These are phyloP conservation scores for Stephania japonica DNA, from an alignment of 164 flowering plant species.

Conservation along the genomic window DNA sequence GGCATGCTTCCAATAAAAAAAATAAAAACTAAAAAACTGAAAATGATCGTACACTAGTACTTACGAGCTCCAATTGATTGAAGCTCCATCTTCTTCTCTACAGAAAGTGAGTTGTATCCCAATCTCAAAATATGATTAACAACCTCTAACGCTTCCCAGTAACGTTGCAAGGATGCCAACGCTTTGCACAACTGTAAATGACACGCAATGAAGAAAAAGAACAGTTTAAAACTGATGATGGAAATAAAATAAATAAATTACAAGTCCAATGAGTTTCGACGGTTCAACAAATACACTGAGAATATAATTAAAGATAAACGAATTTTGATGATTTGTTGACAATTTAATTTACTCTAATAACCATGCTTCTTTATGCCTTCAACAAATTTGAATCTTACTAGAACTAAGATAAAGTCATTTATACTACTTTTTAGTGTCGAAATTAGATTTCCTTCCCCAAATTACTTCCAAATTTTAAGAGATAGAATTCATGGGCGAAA, in stretches of 20 bases:
- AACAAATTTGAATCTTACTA: neutral
- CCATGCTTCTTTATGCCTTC: neutral
- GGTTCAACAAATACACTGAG: neutral
- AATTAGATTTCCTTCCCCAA: too few species aligned
- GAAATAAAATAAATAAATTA: neutral
- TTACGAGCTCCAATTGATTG: conserved; percentile 77
- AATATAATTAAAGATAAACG: neutral
- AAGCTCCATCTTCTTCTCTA: conserved; percentile 64
- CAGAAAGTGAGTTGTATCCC: conserved; percentile 35
- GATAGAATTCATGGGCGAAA: too few species aligned
- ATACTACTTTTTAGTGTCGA: too few species aligned
- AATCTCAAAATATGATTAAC: conserved; percentile 47
- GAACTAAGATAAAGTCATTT: neutral
- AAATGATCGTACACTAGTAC: conserved; percentile 9
- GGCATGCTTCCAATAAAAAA: neutral
- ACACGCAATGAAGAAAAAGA: conserved; percentile 2
- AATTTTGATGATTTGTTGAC: neutral
- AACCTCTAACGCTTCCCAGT: conserved; percentile 71
- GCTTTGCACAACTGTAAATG: conserved; percentile 60
- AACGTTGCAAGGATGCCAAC: conserved; percentile 49
- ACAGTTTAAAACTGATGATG: neutral
- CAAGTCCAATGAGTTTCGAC: neutral
- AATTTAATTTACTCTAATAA: neutral
- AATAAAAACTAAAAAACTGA: neutral
- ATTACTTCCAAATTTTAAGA: too few species aligned